Evolutionary conservation across 371 early-diverging fungal genomes (phyloP).

Genomic region (Haplosporangium sp.): DNA sequence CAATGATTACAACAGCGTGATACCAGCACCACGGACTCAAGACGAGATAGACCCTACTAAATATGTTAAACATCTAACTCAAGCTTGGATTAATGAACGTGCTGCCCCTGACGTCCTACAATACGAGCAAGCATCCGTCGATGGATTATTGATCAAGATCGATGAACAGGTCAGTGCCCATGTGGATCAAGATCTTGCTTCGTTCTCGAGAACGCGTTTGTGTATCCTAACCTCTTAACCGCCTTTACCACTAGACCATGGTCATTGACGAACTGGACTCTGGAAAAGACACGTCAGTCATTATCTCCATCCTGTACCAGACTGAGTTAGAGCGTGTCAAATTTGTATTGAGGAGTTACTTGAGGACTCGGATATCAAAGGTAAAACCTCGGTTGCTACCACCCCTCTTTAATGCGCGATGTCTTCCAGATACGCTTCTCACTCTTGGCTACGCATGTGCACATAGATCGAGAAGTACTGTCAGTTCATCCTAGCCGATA

Average conservation of each 20-base stretch:
- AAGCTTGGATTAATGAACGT: constrained; percentile 85
- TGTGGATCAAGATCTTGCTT: no score
- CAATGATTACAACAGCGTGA: constrained; percentile 5
- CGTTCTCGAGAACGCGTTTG: no score
- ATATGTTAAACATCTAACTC: constrained; percentile 65
- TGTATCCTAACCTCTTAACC: no score
- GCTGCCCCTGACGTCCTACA: constrained; percentile 79
- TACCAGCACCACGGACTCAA: constrained; percentile 21
- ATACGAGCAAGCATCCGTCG: constrained; percentile 68
- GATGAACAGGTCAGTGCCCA: constrained; percentile 65
- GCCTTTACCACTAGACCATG: background rate
- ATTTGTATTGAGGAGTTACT: constrained; percentile 79
- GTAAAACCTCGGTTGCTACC: constrained; percentile 24
- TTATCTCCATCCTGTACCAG: constrained; percentile 74
- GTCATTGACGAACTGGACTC: constrained; percentile 44
- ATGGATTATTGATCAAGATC: constrained; percentile 68
- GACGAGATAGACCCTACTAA: constrained; percentile 49
- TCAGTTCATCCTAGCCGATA: constrained; percentile 56
- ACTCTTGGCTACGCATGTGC: no score
- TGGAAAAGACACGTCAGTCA: constrained; percentile 35
- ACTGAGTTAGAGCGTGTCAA: constrained; percentile 88
- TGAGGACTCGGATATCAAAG: constrained; percentile 76
- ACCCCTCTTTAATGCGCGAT: no score
- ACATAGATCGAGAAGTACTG: constrained; percentile 29
- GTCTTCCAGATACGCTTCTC: no score